A percentile compares a stretch with the other conserved stretches of the same genome.
These are phyloP conservation scores for Colletotrichum lupini DNA, from an alignment of 2,329 filamentous ascomycete species.

Conservation along the genomic window DNA sequence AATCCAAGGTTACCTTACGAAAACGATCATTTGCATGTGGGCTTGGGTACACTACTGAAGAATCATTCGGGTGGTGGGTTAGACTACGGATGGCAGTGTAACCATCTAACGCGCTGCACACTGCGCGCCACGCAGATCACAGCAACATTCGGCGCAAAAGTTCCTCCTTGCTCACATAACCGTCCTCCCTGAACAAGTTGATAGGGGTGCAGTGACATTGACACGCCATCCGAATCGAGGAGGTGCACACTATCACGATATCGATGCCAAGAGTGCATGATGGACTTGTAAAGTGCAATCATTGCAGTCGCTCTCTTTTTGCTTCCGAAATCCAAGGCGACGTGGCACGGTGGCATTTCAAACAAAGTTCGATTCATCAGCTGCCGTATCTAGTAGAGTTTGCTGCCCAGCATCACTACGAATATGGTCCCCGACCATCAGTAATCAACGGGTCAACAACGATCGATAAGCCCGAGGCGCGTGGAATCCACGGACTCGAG, in stretches of 20 bases:
- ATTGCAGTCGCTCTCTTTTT: constrained; percentile 10
- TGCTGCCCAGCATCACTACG: background rate
- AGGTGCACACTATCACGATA: constrained; percentile 5
- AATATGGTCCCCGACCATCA: background rate
- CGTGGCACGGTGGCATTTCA: background rate
- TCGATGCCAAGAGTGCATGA: background rate
- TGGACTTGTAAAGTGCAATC: background rate
- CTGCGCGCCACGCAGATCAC: background rate
- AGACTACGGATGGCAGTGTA: background rate
- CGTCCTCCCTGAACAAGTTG: background rate
- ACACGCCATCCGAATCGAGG: constrained; percentile 15
- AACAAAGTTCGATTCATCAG: background rate
- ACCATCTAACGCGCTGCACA: background rate
- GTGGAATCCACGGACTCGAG: background rate
- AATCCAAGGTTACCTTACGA: background rate
- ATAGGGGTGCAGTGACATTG: background rate
- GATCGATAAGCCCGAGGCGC: background rate
- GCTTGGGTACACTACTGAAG: background rate
- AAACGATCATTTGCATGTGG: background rate
- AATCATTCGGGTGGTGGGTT: background rate
- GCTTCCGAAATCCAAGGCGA: background rate
- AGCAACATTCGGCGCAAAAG: constrained; percentile 7
- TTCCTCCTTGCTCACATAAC: background rate
- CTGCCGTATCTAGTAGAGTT: constrained; percentile 1
- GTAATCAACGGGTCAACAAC: no score